A percentile compares a stretch with the other conserved stretches of the same genome.
Evolutionary conservation across 2,329 filamentous ascomycete genomes (phyloP).

Genomic region (Aureobasidium sp.): DNA sequence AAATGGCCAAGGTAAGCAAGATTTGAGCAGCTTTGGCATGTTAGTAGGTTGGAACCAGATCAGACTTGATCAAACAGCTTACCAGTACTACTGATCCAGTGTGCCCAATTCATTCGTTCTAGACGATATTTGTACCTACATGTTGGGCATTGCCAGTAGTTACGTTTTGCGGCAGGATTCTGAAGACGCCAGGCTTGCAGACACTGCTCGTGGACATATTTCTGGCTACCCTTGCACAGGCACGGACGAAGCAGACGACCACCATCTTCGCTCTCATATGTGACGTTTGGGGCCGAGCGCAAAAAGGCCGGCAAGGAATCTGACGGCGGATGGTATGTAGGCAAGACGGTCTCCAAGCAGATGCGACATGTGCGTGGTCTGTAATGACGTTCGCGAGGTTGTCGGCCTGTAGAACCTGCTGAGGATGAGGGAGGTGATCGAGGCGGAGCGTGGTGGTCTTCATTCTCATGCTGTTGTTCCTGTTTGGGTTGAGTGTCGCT

Average conservation of each 20-base stretch:
- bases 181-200: constrained; percentile 73
- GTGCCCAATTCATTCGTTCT: constrained; percentile 66
- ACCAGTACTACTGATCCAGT: constrained; percentile 45
- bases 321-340: constrained; percentile 44
- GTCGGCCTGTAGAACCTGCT: neutral
- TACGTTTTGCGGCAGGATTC: constrained; percentile 57
- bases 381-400: constrained; percentile 38
- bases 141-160: constrained; percentile 82
- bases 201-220: constrained; percentile 91
- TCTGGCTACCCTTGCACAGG: constrained; percentile 84
- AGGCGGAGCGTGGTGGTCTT: neutral
- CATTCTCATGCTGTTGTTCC: neutral
- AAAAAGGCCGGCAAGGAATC: constrained; percentile 47
- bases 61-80: constrained; percentile 16
- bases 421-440: neutral
- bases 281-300: constrained; percentile 45
- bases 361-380: constrained; percentile 76
- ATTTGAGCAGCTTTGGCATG: constrained; percentile 52
- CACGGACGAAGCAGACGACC: constrained; percentile 82
- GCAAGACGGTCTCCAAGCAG: constrained; percentile 65
- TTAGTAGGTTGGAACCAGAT: constrained; percentile 14
- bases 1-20: constrained; percentile 60
- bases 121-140: constrained; percentile 78
- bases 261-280: constrained; percentile 66
- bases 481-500: constrained; percentile 14